Conservation (phyloP, 2,329 filamentous ascomycete species). For the Ascochyta viciae-villosae region DNA sequence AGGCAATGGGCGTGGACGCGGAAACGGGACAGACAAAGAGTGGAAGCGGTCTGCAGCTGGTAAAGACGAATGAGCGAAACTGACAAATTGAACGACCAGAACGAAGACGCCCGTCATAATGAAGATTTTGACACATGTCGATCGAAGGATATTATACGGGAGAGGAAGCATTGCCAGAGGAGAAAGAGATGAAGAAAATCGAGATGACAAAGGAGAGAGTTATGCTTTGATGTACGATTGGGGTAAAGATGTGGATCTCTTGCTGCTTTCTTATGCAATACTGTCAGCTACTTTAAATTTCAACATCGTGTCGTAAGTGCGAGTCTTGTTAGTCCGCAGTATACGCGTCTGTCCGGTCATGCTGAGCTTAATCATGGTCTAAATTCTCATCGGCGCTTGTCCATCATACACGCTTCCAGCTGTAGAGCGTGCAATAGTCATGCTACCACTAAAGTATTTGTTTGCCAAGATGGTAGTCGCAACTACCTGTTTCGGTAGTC, state of each 20-base stretch:
- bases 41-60: neutral
- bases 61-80: neutral
- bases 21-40: constrained; percentile 17
- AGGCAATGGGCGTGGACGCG: constrained; percentile 3
- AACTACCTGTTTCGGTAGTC: no score
- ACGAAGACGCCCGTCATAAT: neutral
- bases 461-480: no score
- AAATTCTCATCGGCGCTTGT: neutral
- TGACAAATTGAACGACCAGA: neutral
- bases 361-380: neutral
- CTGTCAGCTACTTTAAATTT: neutral
- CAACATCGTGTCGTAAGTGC: neutral
- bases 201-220: neutral
- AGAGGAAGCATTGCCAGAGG: neutral
- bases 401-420: neutral
- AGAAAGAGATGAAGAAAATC: neutral
- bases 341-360: neutral
- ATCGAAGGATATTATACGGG: neutral
- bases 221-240: neutral
- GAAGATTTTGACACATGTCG: neutral
- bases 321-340: neutral
- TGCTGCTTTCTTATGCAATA: neutral
- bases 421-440: neutral
- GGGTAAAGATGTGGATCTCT: neutral
- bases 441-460: no score